Base-by-base conservation (phyloP, 805 yeast species). In the Barnettozyma californica region DNA sequence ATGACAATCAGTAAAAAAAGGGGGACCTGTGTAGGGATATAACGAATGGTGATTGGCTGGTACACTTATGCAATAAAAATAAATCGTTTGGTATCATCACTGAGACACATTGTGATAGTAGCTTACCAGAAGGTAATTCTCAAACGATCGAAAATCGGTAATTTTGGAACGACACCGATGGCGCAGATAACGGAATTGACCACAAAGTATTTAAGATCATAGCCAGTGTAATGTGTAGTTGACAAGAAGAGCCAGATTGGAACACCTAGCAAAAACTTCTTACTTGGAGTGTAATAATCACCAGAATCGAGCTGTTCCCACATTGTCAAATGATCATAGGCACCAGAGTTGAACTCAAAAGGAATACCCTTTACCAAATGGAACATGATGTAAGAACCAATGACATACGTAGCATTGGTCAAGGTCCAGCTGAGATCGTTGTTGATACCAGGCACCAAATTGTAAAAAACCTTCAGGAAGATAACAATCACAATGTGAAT, bases 221-320 rank as follows among this genome's bases (percentile, higher is more conserved):
- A 92, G 62, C 81, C 83, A 16, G 95, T 80, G 66, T 91, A 94
- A 66, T 92, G 98, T 1, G 97, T 91, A 45, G 94, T 81, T 31
- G 89, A 74, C 56, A 92, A 73, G 59, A 92, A 92, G 60, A 94
- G 74, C 8, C 81, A 83, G 54, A 94, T 87, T 25, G 99, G 99
- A n/a, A 94, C 97, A 44, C 87, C 82, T 70, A 92, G 78, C 55
- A 92, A 73, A 63, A 90, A 92, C 68, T 92, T 92, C 73, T 94
- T 91, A 35, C 96, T 83, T 11, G 99, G 99, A 0, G 99, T 94
- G 66, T 91, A 92, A 67, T 90, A 95, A 63, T 90, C 97, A 50
- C 98, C 99, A 60, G 91, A 83, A 66, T 87, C 95, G 35, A 73
- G 84, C 68, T 92, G 99, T 68, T 92, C 99, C 99, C 99, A 92